A percentile compares a stretch with the other conserved stretches of the same genome.
These are phyloP conservation scores for Sutorius australiensis DNA, from an alignment of 768 basidiomycete genomes.

Conservation along the genomic window DNA sequence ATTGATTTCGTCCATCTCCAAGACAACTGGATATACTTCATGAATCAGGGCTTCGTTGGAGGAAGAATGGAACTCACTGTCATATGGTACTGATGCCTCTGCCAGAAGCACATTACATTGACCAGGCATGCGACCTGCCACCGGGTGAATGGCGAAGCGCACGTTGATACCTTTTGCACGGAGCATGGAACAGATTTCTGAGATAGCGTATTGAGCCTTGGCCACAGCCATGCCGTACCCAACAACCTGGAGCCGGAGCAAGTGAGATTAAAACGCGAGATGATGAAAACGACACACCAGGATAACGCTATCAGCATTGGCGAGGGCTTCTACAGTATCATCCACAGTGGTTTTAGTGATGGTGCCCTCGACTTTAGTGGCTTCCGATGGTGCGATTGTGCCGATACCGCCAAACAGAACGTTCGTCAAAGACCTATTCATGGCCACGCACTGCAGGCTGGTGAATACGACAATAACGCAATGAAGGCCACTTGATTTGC, in stretches of 20 bases:
- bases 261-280: constrained; percentile 4
- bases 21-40: constrained; percentile 52
- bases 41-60: neutral
- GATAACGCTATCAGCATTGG: constrained; percentile 81
- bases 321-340: constrained; percentile 73
- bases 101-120: constrained; percentile 91
- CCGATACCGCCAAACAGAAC: constrained; percentile 87
- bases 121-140: constrained; percentile 91
- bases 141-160: constrained; percentile 85
- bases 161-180: constrained; percentile 73
- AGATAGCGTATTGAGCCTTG: constrained; percentile 78
- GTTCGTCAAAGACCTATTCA: constrained; percentile 84
- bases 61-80: constrained; percentile 48
- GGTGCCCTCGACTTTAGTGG: constrained; percentile 77
- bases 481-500: constrained; percentile 13
- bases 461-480: constrained; percentile 3
- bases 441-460: constrained; percentile 70
- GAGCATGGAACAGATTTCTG: constrained; percentile 72
- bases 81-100: constrained; percentile 87
- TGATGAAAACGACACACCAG: constrained; percentile 40
- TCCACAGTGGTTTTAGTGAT: constrained; percentile 77
- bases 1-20: constrained; percentile 95
- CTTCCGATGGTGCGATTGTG: constrained; percentile 49
- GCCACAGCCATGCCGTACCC: constrained; percentile 93
- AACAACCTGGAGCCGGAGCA: constrained; percentile 51